Evolutionary conservation across 305 asterid genomes (phyloP).

Genomic region (Petunia hybrid): DNA sequence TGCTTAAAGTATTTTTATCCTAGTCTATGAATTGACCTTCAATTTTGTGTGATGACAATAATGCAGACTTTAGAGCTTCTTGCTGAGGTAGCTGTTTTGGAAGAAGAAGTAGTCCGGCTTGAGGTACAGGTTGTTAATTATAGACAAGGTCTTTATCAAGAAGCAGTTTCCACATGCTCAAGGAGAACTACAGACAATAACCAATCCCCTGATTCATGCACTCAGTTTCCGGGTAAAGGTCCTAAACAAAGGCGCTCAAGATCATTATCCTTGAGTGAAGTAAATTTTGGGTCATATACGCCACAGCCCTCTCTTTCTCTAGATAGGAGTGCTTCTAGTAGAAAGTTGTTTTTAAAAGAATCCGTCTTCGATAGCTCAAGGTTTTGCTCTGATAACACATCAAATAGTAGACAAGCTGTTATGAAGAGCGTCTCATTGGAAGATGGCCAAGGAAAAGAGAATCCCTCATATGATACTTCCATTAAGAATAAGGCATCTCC

Average conservation of each 20-base stretch:
- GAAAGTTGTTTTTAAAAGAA: slow-evolving; percentile 44
- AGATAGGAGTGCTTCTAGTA: slow-evolving; percentile 55
- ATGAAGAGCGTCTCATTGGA: slow-evolving; percentile 35
- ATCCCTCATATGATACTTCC: slow-evolving; percentile 38
- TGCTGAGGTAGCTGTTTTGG: slow-evolving; percentile 96
- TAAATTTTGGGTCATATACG: slow-evolving; percentile 43
- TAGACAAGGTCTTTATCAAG: slow-evolving; percentile 76
- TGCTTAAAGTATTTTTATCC: neutral
- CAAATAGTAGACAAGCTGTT: slow-evolving; percentile 38
- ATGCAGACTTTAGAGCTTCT: slow-evolving; percentile 85
- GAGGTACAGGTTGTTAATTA: slow-evolving; percentile 73
- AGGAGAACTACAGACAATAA: slow-evolving; percentile 39
- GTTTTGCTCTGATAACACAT: slow-evolving; percentile 36
- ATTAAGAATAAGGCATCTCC: slow-evolving; percentile 39
- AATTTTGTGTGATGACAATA: neutral
- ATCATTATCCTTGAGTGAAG: slow-evolving; percentile 64
- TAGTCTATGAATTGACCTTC: neutral
- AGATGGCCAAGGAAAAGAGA: slow-evolving; percentile 44
- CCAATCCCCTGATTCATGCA: slow-evolving; percentile 34
- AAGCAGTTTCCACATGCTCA: slow-evolving; percentile 67
- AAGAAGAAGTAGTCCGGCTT: slow-evolving; percentile 90
- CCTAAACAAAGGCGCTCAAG: slow-evolving; percentile 61
- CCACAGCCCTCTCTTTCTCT: slow-evolving; percentile 44
- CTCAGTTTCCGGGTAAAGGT: slow-evolving; percentile 30
- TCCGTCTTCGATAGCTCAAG: slow-evolving; percentile 38